A percentile compares a stretch with the other conserved stretches of the same genome.
Conservation (phyloP, 2,329 filamentous ascomycete species). For the Exophiala phaeomuriformis region DNA sequence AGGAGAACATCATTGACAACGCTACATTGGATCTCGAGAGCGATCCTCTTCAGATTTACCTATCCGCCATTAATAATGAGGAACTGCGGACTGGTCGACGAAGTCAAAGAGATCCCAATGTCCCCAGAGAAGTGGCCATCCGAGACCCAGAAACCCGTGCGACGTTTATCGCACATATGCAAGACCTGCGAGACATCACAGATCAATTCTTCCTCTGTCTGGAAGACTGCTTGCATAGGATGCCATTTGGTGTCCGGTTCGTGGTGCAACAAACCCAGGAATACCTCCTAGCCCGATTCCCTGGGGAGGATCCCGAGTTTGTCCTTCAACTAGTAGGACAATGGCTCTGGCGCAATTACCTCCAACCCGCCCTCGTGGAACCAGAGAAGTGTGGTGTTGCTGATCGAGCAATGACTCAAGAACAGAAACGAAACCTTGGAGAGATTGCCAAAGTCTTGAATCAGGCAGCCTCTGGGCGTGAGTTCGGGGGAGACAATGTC, state of each 20-base stretch:
- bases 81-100: constrained; percentile 84
- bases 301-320: constrained; percentile 66
- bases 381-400: constrained; percentile 91
- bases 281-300: constrained; percentile 66
- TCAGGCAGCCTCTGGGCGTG: constrained; percentile 78
- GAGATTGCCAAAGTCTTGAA: constrained; percentile 88
- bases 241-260: constrained; percentile 90
- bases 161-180: constrained; percentile 87
- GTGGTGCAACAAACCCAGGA: constrained; percentile 81
- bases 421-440: constrained; percentile 84
- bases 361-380: constrained; percentile 79
- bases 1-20: constrained; percentile 88
- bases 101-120: constrained; percentile 72
- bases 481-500: constrained; percentile 90
- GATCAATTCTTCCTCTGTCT: constrained; percentile 79
- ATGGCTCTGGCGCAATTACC: constrained; percentile 92
- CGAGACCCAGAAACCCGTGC: constrained; percentile 86
- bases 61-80: constrained; percentile 92
- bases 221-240: constrained; percentile 74
- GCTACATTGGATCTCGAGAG: constrained; percentile 87
- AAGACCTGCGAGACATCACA: constrained; percentile 87
- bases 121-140: constrained; percentile 89
- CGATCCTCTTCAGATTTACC: constrained; percentile 95
- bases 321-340: constrained; percentile 77
- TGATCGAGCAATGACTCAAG: constrained; percentile 77